Base-by-base conservation (phyloP, 78 protist species). In the Emiliania huxleyi region DNA sequence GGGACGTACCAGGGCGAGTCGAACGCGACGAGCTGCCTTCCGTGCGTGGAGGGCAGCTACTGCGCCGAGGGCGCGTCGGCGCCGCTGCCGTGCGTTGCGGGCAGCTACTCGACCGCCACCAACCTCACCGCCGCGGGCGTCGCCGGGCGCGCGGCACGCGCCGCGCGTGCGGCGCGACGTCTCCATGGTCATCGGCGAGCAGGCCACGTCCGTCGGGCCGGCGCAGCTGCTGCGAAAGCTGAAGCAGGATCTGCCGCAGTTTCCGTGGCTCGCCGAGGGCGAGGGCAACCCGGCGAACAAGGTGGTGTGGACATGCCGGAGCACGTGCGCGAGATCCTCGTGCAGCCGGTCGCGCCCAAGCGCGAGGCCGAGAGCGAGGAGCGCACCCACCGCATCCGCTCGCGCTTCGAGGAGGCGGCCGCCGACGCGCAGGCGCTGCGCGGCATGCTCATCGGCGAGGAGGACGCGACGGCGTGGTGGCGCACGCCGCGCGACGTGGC, bases 391-490 rank as follows among this genome's bases (percentile, higher is more conserved):
- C 4, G 42, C 35, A 4, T 44, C n/a, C 49, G 89, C 89, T 15
- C 11, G 21, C 55, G 56, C 87, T 12, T 26, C 35, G 55, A 18
- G 42, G 29, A 29, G 48, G 85, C 85, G 33, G 46, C 85, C 19
- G 55, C 25, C 22, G 48, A 43, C 87, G 87, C 87, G 3, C 35
- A 33, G 21, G 55, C 15, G 40, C 40, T 21, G 42, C 29, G 37
- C 37, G 38, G 56, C 56, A 44, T 81, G 38, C 49, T 81, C 42
- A 40, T 18, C 37, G 56, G 48, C 35, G 48, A 42, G 45, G 87
- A 42, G 43, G 89, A 81, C 55, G 55, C 18, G 25, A 8, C 35
- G 44, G 89, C 89, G 40, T 81, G 89, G 89, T 81, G 89, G 89
- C 46, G 89, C 29, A 0, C 55, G 46, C 49, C 49, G 35, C 89